Percentiles rank a stretch among this genome's conserved stretches.
Conservation (phyloP, 2,329 filamentous ascomycete species). For the Leptosphaerulina australis region DNA sequence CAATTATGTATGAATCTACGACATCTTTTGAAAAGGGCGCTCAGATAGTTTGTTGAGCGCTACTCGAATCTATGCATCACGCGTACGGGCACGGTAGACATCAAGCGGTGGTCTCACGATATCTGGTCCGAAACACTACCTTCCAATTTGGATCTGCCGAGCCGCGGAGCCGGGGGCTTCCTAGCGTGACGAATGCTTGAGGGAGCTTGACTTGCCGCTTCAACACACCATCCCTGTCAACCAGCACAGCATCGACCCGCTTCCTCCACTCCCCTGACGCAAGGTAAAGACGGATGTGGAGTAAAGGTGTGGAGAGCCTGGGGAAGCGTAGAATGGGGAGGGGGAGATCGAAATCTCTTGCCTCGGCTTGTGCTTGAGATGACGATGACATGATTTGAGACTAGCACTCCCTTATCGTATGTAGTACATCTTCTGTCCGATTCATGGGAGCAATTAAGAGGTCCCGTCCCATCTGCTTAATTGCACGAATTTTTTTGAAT, state of each 20-base stretch:
- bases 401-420: background rate
- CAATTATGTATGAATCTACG: no score
- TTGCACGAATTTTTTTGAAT: background rate
- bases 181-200: constrained; percentile 10
- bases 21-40: no score
- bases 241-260: background rate
- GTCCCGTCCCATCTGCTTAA: background rate
- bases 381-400: constrained; percentile 10
- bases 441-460: no score
- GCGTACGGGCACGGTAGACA: no score
- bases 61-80: no score
- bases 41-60: no score
- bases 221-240: constrained; percentile 1
- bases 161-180: constrained; percentile 8
- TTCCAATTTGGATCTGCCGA: background rate
- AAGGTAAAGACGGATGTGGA: background rate
- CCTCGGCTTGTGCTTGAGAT: constrained; percentile 11
- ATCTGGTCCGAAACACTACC: no score
- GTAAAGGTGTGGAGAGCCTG: constrained; percentile 12
- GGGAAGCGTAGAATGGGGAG: no score
- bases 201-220: constrained; percentile 6
- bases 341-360: background rate
- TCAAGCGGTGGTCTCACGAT: no score
- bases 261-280: background rate
- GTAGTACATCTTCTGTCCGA: background rate